Evolutionary conservation across 2,329 filamentous ascomycete genomes (phyloP), one percentile per base, ranked within the genome.

Genomic region (Hymenoscyphus repandus): DNA sequence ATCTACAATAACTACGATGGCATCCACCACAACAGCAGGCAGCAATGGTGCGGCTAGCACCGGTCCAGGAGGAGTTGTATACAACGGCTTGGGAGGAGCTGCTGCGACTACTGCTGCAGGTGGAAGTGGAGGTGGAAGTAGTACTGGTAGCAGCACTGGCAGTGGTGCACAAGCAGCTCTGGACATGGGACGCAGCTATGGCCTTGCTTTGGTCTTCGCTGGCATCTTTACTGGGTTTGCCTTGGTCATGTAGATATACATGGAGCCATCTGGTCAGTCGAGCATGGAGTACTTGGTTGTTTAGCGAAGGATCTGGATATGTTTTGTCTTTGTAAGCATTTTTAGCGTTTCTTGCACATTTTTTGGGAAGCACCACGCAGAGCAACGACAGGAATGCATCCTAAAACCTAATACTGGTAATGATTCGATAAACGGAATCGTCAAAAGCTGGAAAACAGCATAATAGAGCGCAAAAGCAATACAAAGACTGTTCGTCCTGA

Each of bases 191-290:
- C 74, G 76, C 50, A 72, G 76, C 27, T 83, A 82, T 60, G 78
- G 80, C 33, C 65, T 82, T 13, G 72, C 74, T 44, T 67, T 78
- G 11, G 64, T 85, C 6, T 69, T 78, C 38, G 74, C 73, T 46
- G 74, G 75, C 31, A 69, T 84, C 49, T 73, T 82, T 55, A 74
- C 76, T 38, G 82, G 80, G 13, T 82, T 85, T 60, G 74, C 79
- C 40, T 54, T 73, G 51, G 58, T 80, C 54, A 68, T 81, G 52
- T 81, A 67, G 70, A 51, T 32, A 32, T 47, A 50, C 36, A 22
- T 18, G 20, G 13, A 4, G 15, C 3, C 18, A 45, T 45, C 10
- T 15, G 13, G 20, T 15, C 20, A 27, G 30, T 36, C 36, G 12
- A 39, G 32, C 38, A n/a, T 13, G 31, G 46, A 30, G 43, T 46